Evolutionary conservation across 2,329 filamentous ascomycete species (phyloP).

Genomic region (Talaromyces sp.): DNA sequence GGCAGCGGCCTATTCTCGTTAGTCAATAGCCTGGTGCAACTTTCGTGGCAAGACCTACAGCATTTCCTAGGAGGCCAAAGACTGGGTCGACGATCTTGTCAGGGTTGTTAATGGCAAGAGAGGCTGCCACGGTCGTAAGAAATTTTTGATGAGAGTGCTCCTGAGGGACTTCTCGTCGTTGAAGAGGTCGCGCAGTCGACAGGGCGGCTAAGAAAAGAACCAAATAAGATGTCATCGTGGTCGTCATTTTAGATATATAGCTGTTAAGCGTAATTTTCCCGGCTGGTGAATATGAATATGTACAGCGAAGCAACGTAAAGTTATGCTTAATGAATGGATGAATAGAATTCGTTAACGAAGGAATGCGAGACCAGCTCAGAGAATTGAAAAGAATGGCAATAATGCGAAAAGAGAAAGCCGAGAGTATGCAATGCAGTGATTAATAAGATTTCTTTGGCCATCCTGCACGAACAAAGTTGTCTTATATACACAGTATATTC

Average conservation of each 20-base stretch:
- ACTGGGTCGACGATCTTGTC: conserved; percentile 49
- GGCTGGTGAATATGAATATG: not conserved
- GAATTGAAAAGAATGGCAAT: not conserved
- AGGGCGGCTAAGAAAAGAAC: conserved; percentile 7
- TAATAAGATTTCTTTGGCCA: not conserved
- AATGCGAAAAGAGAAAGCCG: not conserved
- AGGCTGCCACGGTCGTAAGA: conserved; percentile 44
- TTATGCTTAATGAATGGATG: not conserved
- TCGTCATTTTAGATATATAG: not conserved
- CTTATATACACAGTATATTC: not conserved
- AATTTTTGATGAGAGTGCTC: conserved; percentile 56
- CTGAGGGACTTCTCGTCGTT: conserved; percentile 53
- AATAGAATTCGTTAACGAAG: not conserved
- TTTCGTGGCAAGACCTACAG: not conserved
- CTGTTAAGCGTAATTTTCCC: not conserved
- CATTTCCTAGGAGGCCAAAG: conserved; percentile 53
- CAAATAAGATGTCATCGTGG: not conserved
- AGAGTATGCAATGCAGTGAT: not conserved
- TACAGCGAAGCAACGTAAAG: not conserved
- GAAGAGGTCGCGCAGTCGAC: conserved; percentile 9
- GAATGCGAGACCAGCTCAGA: conserved; percentile 8
- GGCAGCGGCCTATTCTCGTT: conserved; percentile 42
- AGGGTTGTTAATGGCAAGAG: conserved; percentile 49
- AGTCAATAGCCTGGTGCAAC: not conserved
- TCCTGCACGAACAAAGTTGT: not conserved